Evolutionary conservation across 495 filamentous ascomycete genomes (phyloP), one percentile per base, ranked within the genome.

Genomic region (Halenospora varia): DNA sequence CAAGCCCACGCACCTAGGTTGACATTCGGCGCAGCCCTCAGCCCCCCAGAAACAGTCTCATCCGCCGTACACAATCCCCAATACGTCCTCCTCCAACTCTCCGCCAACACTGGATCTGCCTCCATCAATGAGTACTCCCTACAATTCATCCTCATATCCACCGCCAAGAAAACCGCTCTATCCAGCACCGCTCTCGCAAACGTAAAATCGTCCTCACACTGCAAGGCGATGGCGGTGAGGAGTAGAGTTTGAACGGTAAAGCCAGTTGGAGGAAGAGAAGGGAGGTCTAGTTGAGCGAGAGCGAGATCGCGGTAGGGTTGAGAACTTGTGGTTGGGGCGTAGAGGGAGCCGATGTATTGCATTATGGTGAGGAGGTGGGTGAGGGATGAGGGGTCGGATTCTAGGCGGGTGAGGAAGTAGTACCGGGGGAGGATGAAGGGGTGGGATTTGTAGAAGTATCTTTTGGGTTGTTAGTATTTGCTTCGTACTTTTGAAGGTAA

Each of bases 1-100:
- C n/a, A n/a, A n/a, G n/a, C n/a, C n/a, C n/a, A n/a, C n/a, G n/a
- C n/a, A n/a, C n/a, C n/a, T n/a, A n/a, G n/a, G n/a, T 54, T 53
- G 49, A 80, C 76, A 0, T 66, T 70, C 19, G 74, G 65, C 0
- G 66, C 42, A 46, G 66, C 62, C 49, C 69, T 56, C 15, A 69
- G 67, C 25, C 66, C 70, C 61, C 70, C 65, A 53, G 69, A 63
- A 62, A 66, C 61, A 6, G 3, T 53, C 24, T 73, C 75, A 42
- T 90, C 87, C n/a, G 85, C 77, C 22, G 87, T 77, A 60, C 83
- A 90, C 41, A 91, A 65, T 54, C 86, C 82, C 88, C 88, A 92
- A 84, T 84, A 90, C 8, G 87, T 90, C 24, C 88, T 75, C 53
- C 88, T 76, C 68, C 84, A 78, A 57, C 81, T 83, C 64, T 92